Percentiles rank a stretch among this genome's conserved stretches.
These are phyloP conservation scores for Candida hispaniensis DNA, from an alignment of 805 yeast genomes.

Conservation along the genomic window DNA sequence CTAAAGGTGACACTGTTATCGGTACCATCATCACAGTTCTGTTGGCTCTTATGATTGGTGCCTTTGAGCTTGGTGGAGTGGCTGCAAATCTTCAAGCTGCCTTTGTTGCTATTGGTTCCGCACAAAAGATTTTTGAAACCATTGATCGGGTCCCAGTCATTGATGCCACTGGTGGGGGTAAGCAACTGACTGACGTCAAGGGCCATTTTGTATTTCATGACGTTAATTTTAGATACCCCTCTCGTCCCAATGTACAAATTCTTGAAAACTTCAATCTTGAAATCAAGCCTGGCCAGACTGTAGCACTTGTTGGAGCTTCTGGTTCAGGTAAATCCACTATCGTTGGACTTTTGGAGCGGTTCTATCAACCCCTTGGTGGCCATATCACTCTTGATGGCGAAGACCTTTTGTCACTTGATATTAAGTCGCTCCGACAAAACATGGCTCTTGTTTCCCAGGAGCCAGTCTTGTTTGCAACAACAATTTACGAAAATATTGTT, in stretches of 20 bases:
- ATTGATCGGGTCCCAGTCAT: conserved; percentile 35
- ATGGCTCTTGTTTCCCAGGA: conserved; percentile 94
- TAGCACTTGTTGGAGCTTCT: conserved; percentile 92
- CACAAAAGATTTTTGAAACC: conserved; percentile 33
- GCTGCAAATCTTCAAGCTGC: conserved; percentile 34
- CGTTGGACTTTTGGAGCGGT: conserved; percentile 72
- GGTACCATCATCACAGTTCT: conserved; percentile 31
- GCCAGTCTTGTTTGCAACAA: conserved; percentile 83
- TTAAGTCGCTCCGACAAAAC: conserved; percentile 61
- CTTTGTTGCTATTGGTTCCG: conserved; percentile 33
- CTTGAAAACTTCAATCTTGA: conserved; percentile 63
- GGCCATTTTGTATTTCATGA: conserved; percentile 76
- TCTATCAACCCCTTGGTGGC: conserved; percentile 72
- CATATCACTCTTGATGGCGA: conserved; percentile 72
- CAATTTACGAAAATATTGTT: conserved; percentile 76
- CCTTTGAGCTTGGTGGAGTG: conserved; percentile 33
- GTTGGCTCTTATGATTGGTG: conserved; percentile 35
- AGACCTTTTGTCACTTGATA: conserved; percentile 60
- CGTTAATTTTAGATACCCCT: conserved; percentile 80
- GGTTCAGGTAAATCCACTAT: conserved; percentile 95
- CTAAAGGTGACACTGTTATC: conserved; percentile 26
- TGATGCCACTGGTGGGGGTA: conserved; percentile 28
- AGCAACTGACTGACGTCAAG: conserved; percentile 21
- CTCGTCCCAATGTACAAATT: conserved; percentile 68
- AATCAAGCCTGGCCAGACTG: conserved; percentile 80